Evolutionary conservation across 2,329 filamentous ascomycete genomes (phyloP).

Genomic region (Diaporthe sp.): DNA sequence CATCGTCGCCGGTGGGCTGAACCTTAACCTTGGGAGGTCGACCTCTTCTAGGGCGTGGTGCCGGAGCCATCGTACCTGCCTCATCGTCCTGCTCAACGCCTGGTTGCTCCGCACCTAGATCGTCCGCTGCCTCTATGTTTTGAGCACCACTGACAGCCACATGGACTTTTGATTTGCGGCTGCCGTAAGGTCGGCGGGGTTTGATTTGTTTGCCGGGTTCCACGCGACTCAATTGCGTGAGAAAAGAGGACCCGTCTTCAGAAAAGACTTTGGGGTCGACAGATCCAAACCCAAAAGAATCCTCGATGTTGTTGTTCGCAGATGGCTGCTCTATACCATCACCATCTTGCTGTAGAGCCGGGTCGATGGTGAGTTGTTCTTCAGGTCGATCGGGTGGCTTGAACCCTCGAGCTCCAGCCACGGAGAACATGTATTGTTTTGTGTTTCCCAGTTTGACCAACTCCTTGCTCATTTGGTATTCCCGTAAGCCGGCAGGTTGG

Average conservation of each 20-base stretch:
- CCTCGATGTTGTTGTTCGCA: not conserved
- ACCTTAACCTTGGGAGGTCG: constrained; percentile 20
- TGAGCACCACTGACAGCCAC: not conserved
- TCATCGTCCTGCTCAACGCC: not conserved
- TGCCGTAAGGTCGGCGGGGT: constrained; percentile 4
- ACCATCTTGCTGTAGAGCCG: constrained; percentile 20
- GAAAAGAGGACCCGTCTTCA: constrained; percentile 9
- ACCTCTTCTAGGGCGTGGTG: not conserved
- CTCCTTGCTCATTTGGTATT: constrained; percentile 55
- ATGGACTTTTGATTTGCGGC: not conserved
- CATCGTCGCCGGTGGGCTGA: not conserved
- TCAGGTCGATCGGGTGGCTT: not conserved
- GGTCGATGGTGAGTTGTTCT: constrained; percentile 33
- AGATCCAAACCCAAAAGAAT: constrained; percentile 28
- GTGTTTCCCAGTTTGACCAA: constrained; percentile 56
- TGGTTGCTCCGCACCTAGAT: not conserved
- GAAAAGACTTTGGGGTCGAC: constrained; percentile 27
- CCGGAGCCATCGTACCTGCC: not conserved
- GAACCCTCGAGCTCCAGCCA: constrained; percentile 34
- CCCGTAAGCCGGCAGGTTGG: constrained; percentile 57
- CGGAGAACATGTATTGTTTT: constrained; percentile 57
- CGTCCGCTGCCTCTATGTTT: not conserved
- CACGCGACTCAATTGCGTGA: constrained; percentile 27
- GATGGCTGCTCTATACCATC: not conserved
- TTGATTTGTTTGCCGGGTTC: constrained; percentile 5